Evolutionary conservation across 139 green algal species (phyloP), one percentile per base, ranked within the genome.

Genomic region (Picochlorum sp.): DNA sequence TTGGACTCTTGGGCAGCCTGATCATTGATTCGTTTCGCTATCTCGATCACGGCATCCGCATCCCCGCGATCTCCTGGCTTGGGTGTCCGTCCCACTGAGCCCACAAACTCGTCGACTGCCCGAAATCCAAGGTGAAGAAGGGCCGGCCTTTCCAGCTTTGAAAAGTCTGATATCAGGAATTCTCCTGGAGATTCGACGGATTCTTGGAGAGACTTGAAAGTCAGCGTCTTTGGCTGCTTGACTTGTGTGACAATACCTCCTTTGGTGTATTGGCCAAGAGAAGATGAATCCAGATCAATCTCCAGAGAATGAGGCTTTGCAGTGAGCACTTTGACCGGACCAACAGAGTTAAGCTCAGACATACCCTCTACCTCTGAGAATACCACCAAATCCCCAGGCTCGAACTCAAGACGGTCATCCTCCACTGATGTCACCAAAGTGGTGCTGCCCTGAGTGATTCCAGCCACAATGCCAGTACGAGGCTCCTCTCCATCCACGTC

Each of bases 351-450:
- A 20, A 98, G 85, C 67, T 92, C 71, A 1, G 71, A 68, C 87
- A 96, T 95, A 32, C 91, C 91, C 54, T 82, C 67, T 20, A 98
- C 82, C 77, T 99, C 92, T 28, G 71, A 74, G 69, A 98, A 98
- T 1, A 69, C 79, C 6, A 96, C 87, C 23, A 85, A 65, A 68
- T 94, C 68, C 1, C 80, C 20, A 61, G 87, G 81, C 81, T 97
- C 77, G 65, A 99, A 97, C 79, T 97, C 78, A 47, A 99, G 82
- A 20, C 94, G 80, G 76, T 99, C 94, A 64, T 99, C 94, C 41
- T 99, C 94, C 26, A 98, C 88, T 62, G 89, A 95, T 1, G 91
- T 95, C 3, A 99, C 87, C 14, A 98, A 72, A 2, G 89, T 85
- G 3, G 86, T 74, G 49, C 68, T 73, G 56, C 56, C 70, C 41